Base-by-base conservation (phyloP, 345 rosid species). In the Boechera stricta region DNA sequence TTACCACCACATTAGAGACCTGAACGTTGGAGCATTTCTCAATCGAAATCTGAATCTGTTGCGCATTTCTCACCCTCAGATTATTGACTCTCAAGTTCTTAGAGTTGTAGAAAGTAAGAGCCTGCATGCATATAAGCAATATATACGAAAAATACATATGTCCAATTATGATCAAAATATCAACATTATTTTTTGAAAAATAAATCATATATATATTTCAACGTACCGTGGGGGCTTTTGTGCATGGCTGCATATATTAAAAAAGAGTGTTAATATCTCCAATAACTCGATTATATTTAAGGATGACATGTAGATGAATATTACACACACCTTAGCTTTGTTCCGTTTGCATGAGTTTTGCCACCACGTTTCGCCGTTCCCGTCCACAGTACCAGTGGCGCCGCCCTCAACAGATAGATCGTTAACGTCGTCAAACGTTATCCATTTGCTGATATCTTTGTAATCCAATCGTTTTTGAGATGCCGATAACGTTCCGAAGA, bases 351-450 rank as follows among this genome's bases (percentile, higher is more conserved):
- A 91, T 8, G 98, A 93, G 72, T 86, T 86, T 78, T 90, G 54
- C 97, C 98, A 93, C 97, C 98, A 93, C 6, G 87, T 82, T 21
- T 86, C 79, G 24, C 98, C 98, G 47, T 90, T 88, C 10, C 98
- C 98, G 64, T 94, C 81, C 2, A 94, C 80, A 31, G 70, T 81
- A 48, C 98, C 96, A 33, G 77, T 84, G 55, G 91, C 88, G 11
- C 90, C 96, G 16, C 97, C 98, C 66, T 84, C 79, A 4, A 94
- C 85, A 0, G 73, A 24, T 33, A 93, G 35, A 72, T 80, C 79
- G 5, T 86, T 24, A 52, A 94, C 82, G 9, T 56, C 42, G 4
- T 85, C 85, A 70, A 94, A 88, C 11, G 78, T 5, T 44, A 94
- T 76, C 98, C 98, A 94, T 52, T 84, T 88, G 33, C 78, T 84